phyloP scores from a whole-genome alignment of 1,284 basidiomycete species.

The Apiotrichum sp. region DNA sequence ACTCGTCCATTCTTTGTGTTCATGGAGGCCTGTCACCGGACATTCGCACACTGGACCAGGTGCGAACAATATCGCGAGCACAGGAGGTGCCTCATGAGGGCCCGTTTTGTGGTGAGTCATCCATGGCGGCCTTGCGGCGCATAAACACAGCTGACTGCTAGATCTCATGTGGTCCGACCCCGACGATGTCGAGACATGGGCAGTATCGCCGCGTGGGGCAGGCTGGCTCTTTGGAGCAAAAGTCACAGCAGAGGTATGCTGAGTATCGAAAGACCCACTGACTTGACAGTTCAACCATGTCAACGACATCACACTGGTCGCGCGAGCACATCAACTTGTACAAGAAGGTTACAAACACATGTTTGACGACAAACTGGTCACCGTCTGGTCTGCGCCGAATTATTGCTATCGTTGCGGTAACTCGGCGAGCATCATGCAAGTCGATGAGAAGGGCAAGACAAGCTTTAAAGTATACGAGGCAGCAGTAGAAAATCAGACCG shows the following conservation, averaged over 20 bases:
- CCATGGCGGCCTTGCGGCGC: not conserved
- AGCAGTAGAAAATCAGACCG: slow-evolving; percentile 76
- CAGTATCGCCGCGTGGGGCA: slow-evolving; percentile 86
- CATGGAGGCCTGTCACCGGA: slow-evolving; percentile 90
- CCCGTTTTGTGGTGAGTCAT: slow-evolving; percentile 78
- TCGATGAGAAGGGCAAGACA: slow-evolving; percentile 54
- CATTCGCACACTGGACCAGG: slow-evolving; percentile 85
- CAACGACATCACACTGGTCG: slow-evolving; percentile 75
- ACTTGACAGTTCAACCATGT: slow-evolving; percentile 76
- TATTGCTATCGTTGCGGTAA: slow-evolving; percentile 99
- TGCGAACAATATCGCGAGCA: slow-evolving; percentile 79
- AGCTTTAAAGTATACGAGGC: slow-evolving; percentile 74
- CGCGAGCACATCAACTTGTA: slow-evolving; percentile 88
- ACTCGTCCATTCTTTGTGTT: slow-evolving; percentile 82
- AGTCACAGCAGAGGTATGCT: slow-evolving; percentile 72
- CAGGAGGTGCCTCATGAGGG: slow-evolving; percentile 97
- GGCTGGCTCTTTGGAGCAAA: slow-evolving; percentile 90
- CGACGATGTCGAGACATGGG: slow-evolving; percentile 93
- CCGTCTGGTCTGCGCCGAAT: slow-evolving; percentile 97
- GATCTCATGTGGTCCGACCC: slow-evolving; percentile 98
- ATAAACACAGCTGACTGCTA: slow-evolving; percentile 33
- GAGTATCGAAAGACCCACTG: too few relatives aligned
- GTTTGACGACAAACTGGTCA: slow-evolving; percentile 91
- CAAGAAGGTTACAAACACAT: slow-evolving; percentile 98
- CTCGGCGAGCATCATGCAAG: slow-evolving; percentile 95